Conservation (phyloP, 164 flowering plant species). For the Vitis amurensis region DNA sequence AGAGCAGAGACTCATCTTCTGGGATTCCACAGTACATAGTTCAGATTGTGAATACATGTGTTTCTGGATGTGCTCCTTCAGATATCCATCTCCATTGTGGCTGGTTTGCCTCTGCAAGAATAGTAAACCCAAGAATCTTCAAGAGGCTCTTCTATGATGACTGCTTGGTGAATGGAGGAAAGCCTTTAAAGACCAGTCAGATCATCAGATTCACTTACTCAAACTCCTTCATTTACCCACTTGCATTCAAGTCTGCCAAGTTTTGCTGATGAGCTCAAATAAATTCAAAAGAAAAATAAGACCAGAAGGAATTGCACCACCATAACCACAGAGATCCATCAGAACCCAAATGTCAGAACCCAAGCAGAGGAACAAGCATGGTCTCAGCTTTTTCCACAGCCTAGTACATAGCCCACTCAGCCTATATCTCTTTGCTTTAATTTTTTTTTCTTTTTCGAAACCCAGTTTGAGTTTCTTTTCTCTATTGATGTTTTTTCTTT, state of each 20-base stretch:
- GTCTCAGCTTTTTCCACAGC: conserved; percentile 16
- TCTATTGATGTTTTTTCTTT: background rate
- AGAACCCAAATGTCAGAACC: background rate
- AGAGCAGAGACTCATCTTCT: conserved; percentile 45
- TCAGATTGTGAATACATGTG: conserved; percentile 61
- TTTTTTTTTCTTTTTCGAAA: background rate
- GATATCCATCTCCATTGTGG: conserved; percentile 66
- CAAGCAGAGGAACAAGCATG: background rate
- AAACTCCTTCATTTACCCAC: conserved; percentile 68
- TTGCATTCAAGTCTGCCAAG: conserved; percentile 57
- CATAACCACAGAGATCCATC: too few species aligned
- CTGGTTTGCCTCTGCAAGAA: conserved; percentile 68
- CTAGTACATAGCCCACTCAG: conserved; percentile 1
- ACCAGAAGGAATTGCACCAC: too few species aligned
- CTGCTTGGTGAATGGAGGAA: conserved; percentile 64
- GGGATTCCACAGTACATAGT: conserved; percentile 68
- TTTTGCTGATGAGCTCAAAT: conserved; percentile 35
- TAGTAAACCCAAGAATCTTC: conserved; percentile 57
- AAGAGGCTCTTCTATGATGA: conserved; percentile 64
- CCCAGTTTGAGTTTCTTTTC: background rate
- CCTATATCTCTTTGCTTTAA: background rate
- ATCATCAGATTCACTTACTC: conserved; percentile 55
- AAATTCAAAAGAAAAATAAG: too few species aligned
- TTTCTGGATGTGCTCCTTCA: conserved; percentile 51
- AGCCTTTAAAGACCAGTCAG: conserved; percentile 43